phyloP scores from a whole-genome alignment of 495 filamentous ascomycete genomes.

The Penicillium ucsense region DNA sequence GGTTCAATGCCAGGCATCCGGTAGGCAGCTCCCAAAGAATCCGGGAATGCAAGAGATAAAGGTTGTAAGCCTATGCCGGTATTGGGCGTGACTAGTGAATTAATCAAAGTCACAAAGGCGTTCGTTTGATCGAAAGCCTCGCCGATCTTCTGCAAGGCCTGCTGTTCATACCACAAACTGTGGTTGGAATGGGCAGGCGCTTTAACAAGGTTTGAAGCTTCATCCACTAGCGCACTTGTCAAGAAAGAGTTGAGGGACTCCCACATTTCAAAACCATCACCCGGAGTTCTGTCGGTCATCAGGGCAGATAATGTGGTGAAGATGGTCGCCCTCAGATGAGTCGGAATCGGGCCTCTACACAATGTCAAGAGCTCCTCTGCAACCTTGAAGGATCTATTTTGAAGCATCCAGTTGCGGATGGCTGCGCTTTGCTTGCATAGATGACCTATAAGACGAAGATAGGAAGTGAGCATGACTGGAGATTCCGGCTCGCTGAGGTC shows the following conservation, averaged over 20 bases:
- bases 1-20: conserved; percentile 82
- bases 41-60: conserved; percentile 75
- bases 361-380: conserved; percentile 58
- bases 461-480: conserved; percentile 84
- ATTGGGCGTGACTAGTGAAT: conserved; percentile 54
- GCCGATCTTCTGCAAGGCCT: conserved; percentile 49
- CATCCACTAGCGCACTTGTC: conserved; percentile 24
- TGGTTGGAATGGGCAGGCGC: background rate
- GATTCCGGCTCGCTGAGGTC: conserved; percentile 73
- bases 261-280: conserved; percentile 59
- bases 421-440: conserved; percentile 56
- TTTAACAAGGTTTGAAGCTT: background rate
- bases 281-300: conserved; percentile 52
- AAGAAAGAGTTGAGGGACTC: conserved; percentile 61
- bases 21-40: conserved; percentile 67
- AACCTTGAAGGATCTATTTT: conserved; percentile 52
- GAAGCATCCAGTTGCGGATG: conserved; percentile 60
- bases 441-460: conserved; percentile 77
- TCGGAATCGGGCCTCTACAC: conserved; percentile 56
- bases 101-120: conserved; percentile 67
- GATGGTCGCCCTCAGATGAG: conserved; percentile 64
- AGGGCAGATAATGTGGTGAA: conserved; percentile 61
- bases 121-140: conserved; percentile 70
- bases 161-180: conserved; percentile 37
- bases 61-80: conserved; percentile 34